These are phyloP conservation scores for Vaccinium myrtillus DNA, from an alignment of 148 eudicot species.

Conservation along the genomic window DNA sequence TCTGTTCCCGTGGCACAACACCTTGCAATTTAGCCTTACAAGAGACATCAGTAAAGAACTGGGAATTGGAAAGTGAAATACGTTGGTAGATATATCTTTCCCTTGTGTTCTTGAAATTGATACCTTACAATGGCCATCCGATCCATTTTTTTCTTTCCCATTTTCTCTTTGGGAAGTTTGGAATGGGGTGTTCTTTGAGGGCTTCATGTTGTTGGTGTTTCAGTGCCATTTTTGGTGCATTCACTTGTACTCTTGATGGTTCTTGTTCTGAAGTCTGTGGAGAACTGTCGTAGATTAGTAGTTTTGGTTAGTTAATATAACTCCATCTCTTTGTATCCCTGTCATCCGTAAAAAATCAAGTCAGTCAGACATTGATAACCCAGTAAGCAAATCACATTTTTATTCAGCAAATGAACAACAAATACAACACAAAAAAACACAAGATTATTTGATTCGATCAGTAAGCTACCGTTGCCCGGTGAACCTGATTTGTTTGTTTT, in stretches of 20 bases:
- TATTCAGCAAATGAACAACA: no score
- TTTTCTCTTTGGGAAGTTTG: background rate
- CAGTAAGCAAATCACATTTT: no score
- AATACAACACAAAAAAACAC: no score
- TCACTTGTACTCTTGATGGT: background rate
- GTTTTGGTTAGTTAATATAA: background rate
- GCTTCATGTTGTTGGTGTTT: background rate
- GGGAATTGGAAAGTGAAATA: conserved; percentile 45
- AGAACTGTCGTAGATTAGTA: background rate
- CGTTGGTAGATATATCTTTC: conserved; percentile 15
- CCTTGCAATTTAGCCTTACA: conserved; percentile 74
- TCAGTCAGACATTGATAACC: no score
- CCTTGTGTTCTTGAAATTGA: background rate
- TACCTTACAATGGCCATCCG: background rate
- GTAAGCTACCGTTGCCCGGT: no score
- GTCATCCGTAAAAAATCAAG: background rate
- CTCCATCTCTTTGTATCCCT: background rate
- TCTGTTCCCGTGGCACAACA: conserved; percentile 89
- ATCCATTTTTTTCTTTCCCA: conserved; percentile 12
- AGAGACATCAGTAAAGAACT: conserved; percentile 64
- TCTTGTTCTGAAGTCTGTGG: background rate
- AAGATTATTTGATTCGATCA: no score
- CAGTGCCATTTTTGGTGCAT: conserved; percentile 9
- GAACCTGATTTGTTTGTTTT: no score
- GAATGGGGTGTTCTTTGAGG: background rate